Base-by-base conservation (phyloP, 768 basidiomycete species). In the Candolleomyces aberdarensis region DNA sequence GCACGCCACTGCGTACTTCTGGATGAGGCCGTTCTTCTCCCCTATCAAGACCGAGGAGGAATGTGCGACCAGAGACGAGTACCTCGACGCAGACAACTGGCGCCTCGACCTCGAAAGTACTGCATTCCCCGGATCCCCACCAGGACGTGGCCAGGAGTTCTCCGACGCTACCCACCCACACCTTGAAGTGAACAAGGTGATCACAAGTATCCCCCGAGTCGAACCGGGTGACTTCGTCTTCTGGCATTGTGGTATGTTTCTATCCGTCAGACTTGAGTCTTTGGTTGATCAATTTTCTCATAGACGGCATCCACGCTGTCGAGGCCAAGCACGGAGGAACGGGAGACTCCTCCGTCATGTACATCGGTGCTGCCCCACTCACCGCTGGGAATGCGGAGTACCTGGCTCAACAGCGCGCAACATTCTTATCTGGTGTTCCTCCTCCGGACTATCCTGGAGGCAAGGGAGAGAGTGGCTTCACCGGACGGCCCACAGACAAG, bases 21-120 rank as follows among this genome's bases (percentile, higher is more conserved):
- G 89, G 19, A 76, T 89, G 0, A 81, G 88, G 9, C 88, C 88
- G 0, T 86, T 89, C 74, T 89, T 91, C 79, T 76, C 75, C 54
- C 79, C 76, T 5, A 63, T 66, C 14, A 58, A 66, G 19, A 36
- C 65, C 10, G 44, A 46, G 44, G 15, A 17, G 6, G 44, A 46
- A 20, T 46, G 44, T 17, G 44, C 17, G 17, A 17, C 44, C 44
- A 46, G 19, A 14, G 69, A 68, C 5, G 13, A 32, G 15, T 69
- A 78, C 40, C 60, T 85, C 44, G 73, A 73, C 3, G 72, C 77
- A 15, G 75, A 78, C 17, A 80, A 87, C 58, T 89, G 87, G 88
- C 70, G 71, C 17, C 67, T 82, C 9, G 85, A 89, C 69, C 64
- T 83, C 3, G 80, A 83, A 11, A 76, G 74, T 1, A 69, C 82